A percentile compares a stretch with the other conserved stretches of the same genome.
These are phyloP conservation scores for Aspergillus aculeatus DNA, from an alignment of 2,329 filamentous ascomycete species.

Conservation along the genomic window DNA sequence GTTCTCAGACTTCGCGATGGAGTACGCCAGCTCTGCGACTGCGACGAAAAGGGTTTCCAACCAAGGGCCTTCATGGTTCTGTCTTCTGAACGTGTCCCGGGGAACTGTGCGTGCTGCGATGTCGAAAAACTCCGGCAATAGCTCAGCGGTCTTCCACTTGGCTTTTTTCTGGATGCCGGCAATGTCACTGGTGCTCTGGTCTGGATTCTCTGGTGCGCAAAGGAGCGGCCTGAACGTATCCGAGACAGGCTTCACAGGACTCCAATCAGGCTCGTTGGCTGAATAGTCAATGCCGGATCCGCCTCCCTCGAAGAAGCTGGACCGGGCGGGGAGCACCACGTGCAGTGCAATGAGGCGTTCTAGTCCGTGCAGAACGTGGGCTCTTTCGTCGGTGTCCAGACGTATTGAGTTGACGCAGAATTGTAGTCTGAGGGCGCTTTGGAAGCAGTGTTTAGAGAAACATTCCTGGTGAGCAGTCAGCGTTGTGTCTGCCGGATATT, in stretches of 20 bases:
- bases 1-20: slow-evolving; percentile 31
- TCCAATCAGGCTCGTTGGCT: slow-evolving; percentile 34
- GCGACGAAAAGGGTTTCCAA: slow-evolving; percentile 50
- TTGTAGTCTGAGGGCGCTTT: slow-evolving; percentile 36
- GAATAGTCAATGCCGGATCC: slow-evolving; percentile 36
- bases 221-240: slow-evolving; percentile 39
- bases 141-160: slow-evolving; percentile 32
- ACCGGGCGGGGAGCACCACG: slow-evolving; percentile 42
- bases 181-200: neutral
- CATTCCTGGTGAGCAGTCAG: slow-evolving; percentile 23
- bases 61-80: slow-evolving; percentile 50
- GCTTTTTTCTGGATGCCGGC: slow-evolving; percentile 14
- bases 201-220: slow-evolving; percentile 21
- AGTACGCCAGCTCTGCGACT: slow-evolving; percentile 42
- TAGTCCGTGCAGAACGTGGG: slow-evolving; percentile 32
- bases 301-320: slow-evolving; percentile 36
- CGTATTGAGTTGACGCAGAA: slow-evolving; percentile 27
- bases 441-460: slow-evolving; percentile 36
- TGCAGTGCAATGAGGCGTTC: slow-evolving; percentile 42
- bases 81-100: slow-evolving; percentile 42
- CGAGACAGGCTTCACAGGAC: slow-evolving; percentile 35
- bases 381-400: slow-evolving; percentile 33
- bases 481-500: neutral
- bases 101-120: slow-evolving; percentile 48
- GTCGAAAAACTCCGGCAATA: slow-evolving; percentile 46